Percentiles rank a stretch among this genome's conserved stretches.
These are phyloP conservation scores for Leucosporidium creatinivorum DNA, from an alignment of 768 basidiomycete species.

Conservation along the genomic window DNA sequence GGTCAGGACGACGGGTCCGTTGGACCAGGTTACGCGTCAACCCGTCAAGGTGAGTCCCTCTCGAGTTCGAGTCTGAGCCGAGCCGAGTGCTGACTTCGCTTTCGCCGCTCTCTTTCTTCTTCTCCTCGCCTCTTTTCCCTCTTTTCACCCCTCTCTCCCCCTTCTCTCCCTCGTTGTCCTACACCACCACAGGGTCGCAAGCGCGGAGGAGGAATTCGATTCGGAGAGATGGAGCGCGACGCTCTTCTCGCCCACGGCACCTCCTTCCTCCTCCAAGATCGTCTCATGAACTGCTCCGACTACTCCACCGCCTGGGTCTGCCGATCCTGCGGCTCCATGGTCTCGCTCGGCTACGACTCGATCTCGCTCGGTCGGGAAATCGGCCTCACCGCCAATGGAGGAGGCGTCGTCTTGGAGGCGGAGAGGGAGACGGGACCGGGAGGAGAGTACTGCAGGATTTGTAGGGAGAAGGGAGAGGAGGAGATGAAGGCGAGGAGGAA, in stretches of 20 bases:
- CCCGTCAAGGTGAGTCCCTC: conserved; percentile 73
- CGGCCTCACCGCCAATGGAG: conserved; percentile 15
- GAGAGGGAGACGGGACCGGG: conserved; percentile 55
- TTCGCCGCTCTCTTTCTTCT: neutral
- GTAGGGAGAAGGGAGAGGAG: conserved; percentile 63
- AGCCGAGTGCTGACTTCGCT: conserved; percentile 3
- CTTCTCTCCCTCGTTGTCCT: no score
- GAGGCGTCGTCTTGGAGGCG: conserved; percentile 48
- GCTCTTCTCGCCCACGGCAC: conserved; percentile 98
- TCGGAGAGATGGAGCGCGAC: conserved; percentile 99
- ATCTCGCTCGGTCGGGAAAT: conserved; percentile 52
- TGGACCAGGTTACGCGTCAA: conserved; percentile 90
- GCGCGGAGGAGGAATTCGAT: conserved; percentile 96
- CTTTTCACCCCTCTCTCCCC: no score
- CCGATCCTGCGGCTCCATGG: conserved; percentile 86
- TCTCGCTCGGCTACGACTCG: conserved; percentile 93
- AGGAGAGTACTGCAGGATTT: conserved; percentile 94
- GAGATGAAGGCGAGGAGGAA: conserved; percentile 54
- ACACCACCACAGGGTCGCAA: conserved; percentile 70
- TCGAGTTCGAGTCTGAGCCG: neutral
- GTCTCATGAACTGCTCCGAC: conserved; percentile 99
- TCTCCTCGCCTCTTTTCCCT: neutral
- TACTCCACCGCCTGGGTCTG: conserved; percentile 99
- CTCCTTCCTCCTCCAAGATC: conserved; percentile 94
- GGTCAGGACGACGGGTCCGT: conserved; percentile 94